phyloP scores from a whole-genome alignment of 106 monocot genomes.

The Cymbidium sinense region DNA sequence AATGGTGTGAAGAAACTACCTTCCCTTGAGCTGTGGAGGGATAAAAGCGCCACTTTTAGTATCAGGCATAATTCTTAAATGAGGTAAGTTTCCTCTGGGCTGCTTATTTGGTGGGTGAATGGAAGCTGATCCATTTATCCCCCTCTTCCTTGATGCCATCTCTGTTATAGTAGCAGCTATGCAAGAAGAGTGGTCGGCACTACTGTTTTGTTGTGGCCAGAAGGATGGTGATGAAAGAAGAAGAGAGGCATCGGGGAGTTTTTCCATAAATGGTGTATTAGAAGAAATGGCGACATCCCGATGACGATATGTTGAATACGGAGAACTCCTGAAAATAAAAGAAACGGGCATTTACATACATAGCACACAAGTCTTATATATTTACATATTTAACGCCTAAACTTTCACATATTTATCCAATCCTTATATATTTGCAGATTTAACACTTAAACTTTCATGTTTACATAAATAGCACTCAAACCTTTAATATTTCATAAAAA shows the following conservation, averaged over 20 bases:
- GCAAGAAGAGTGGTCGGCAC: slow-evolving; percentile 31
- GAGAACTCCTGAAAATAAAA: background rate
- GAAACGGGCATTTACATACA: background rate
- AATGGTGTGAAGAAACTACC: slow-evolving; percentile 35
- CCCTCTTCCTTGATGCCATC: slow-evolving; percentile 62
- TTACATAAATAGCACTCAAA: too few species aligned
- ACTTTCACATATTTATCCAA: too few species aligned
- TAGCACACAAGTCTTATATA: too few species aligned
- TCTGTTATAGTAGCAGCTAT: slow-evolving; percentile 29
- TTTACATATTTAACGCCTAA: too few species aligned
- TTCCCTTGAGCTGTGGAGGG: slow-evolving; percentile 87
- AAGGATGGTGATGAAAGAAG: slow-evolving; percentile 48
- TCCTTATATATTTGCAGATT: too few species aligned
- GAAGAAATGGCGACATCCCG: slow-evolving; percentile 8
- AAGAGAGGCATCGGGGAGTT: slow-evolving; percentile 62
- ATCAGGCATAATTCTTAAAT: slow-evolving; percentile 34
- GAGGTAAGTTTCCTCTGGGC: slow-evolving; percentile 34
- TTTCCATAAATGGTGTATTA: slow-evolving; percentile 31
- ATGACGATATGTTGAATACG: slow-evolving; percentile 1
- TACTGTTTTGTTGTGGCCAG: slow-evolving; percentile 16
- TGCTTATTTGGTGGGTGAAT: slow-evolving; percentile 32
- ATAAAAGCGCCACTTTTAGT: slow-evolving; percentile 24
- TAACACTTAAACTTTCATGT: too few species aligned
- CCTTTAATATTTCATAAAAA: too few species aligned
- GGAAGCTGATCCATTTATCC: slow-evolving; percentile 43